A percentile compares a stretch with the other conserved stretches of the same genome.
Evolutionary conservation across 768 basidiomycete species (phyloP).

Genomic region (Cubamyces lactineus): DNA sequence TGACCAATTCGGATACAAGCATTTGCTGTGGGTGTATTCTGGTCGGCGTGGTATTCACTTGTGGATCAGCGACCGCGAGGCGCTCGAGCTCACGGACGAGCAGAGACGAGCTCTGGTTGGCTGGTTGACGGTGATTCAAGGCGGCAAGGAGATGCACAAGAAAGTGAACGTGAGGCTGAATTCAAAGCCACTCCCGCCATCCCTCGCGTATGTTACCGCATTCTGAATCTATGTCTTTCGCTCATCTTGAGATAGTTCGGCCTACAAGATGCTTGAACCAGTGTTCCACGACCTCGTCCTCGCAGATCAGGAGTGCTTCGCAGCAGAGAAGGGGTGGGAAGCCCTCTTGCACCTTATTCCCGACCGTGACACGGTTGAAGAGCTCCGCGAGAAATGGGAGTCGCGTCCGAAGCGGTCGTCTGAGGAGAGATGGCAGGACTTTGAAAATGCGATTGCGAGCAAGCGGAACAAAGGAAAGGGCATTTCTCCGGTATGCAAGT

Average conservation of each 20-base stretch:
- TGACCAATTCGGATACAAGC: constrained; percentile 88
- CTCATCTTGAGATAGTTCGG: constrained; percentile 6
- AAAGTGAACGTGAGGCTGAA: constrained; percentile 72
- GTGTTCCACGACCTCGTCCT: constrained; percentile 73
- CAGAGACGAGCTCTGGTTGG: constrained; percentile 85
- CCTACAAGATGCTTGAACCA: constrained; percentile 21
- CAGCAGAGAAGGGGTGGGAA: constrained; percentile 69
- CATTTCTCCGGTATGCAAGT: constrained; percentile 41
- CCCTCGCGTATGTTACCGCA: constrained; percentile 53
- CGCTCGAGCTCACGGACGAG: constrained; percentile 89
- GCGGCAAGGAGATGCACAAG: constrained; percentile 80
- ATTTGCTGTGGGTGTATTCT: constrained; percentile 97
- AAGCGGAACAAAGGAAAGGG: constrained; percentile 22
- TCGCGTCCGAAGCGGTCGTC: constrained; percentile 57
- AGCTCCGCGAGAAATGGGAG: constrained; percentile 64
- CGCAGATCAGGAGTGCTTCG: constrained; percentile 84
- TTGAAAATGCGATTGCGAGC: constrained; percentile 41
- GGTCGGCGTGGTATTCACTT: constrained; percentile 98
- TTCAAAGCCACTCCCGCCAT: constrained; percentile 64
- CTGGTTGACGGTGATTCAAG: constrained; percentile 83
- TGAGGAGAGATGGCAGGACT: constrained; percentile 72
- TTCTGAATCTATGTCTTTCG: background rate
- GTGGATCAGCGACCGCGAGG: constrained; percentile 92
- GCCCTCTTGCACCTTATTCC: constrained; percentile 76
- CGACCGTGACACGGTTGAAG: constrained; percentile 51